Conservation (phyloP, 208 protist species). For the Trypanosoma conorhini region DNA sequence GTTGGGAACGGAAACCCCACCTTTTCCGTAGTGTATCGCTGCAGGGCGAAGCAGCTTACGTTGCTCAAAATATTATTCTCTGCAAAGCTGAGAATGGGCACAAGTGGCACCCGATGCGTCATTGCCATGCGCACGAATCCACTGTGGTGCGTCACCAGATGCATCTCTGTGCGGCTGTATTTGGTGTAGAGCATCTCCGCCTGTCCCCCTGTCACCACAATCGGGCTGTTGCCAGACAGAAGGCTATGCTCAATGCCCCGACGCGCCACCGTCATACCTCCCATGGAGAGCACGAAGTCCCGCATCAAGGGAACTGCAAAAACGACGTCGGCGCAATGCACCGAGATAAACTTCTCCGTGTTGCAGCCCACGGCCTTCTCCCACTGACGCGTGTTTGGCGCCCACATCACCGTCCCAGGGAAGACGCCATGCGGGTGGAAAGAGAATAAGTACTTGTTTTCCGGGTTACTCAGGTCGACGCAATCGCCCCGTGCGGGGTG, state of each 20-base stretch:
- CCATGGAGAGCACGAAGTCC: slow-evolving; percentile 48
- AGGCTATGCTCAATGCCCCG: slow-evolving; percentile 50
- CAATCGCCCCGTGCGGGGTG: neutral
- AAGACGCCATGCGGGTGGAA: slow-evolving; percentile 83
- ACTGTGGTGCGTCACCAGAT: slow-evolving; percentile 65
- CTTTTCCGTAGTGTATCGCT: slow-evolving; percentile 53
- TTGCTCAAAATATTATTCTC: slow-evolving; percentile 73
- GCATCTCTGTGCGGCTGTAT: slow-evolving; percentile 55
- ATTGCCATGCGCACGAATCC: slow-evolving; percentile 70
- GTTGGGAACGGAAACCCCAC: slow-evolving; percentile 68
- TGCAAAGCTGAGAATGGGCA: slow-evolving; percentile 66
- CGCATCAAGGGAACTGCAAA: slow-evolving; percentile 70
- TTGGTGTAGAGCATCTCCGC: slow-evolving; percentile 65
- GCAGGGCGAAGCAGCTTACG: slow-evolving; percentile 41
- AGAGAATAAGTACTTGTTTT: slow-evolving; percentile 68
- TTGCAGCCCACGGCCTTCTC: slow-evolving; percentile 41
- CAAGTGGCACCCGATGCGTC: slow-evolving; percentile 47
- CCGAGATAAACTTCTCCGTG: slow-evolving; percentile 36
- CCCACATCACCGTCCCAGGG: slow-evolving; percentile 50
- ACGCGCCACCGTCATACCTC: slow-evolving; percentile 47
- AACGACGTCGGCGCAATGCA: slow-evolving; percentile 61
- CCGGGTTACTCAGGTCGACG: slow-evolving; percentile 52
- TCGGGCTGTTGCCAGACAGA: slow-evolving; percentile 36
- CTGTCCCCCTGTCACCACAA: slow-evolving; percentile 79
- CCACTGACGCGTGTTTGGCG: slow-evolving; percentile 43